phyloP scores from a whole-genome alignment of 768 basidiomycete genomes.

The Hirschioporus abietinus region DNA sequence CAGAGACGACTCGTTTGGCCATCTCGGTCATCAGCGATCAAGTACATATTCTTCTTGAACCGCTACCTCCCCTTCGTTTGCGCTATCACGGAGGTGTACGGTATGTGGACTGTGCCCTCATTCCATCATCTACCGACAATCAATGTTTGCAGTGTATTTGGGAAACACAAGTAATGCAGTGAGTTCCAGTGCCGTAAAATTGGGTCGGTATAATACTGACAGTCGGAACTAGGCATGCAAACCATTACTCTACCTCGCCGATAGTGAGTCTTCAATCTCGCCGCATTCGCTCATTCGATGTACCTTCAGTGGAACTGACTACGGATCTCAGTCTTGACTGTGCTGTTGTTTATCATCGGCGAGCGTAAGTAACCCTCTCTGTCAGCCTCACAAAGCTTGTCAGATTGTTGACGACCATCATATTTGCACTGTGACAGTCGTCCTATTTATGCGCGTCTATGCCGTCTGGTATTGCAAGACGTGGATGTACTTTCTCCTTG shows the following conservation, averaged over 20 bases:
- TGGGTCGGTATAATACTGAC: neutral
- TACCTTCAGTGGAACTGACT: too few species aligned
- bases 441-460: neutral
- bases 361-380: neutral
- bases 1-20: neutral
- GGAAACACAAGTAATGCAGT: neutral
- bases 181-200: neutral
- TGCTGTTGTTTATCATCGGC: neutral
- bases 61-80: neutral
- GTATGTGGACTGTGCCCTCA: neutral
- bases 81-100: neutral
- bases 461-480: neutral
- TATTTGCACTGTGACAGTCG: neutral
- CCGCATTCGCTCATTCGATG: too few species aligned
- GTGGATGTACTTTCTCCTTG: neutral
- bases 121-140: neutral
- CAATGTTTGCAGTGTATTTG: neutral
- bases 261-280: neutral
- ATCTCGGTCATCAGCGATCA: neutral
- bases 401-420: neutral
- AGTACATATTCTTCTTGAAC: neutral
- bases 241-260: neutral
- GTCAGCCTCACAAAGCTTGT: neutral
- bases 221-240: neutral
- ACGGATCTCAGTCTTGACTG: neutral